Evolutionary conservation across 1,139 yeast genomes (phyloP).

Genomic region (Entelexis sorbosivorans): DNA sequence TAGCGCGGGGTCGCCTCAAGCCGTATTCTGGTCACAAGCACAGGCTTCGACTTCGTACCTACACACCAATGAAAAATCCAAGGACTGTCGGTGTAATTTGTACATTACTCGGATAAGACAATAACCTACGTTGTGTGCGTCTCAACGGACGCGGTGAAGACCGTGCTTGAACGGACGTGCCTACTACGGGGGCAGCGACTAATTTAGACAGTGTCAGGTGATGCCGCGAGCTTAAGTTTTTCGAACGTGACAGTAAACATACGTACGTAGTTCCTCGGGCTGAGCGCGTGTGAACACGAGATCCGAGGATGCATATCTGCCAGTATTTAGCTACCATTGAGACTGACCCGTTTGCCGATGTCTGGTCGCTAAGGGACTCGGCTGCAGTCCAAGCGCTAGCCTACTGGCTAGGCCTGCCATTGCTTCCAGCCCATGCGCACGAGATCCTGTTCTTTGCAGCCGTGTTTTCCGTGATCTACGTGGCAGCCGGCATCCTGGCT

Average conservation of each 20-base stretch:
- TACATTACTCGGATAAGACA: too few relatives aligned
- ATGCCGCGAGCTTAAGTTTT: background rate
- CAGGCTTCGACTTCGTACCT: too few relatives aligned
- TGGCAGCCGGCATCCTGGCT: constrained; percentile 32
- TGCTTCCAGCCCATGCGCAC: constrained; percentile 39
- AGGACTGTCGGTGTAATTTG: too few relatives aligned
- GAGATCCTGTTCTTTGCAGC: constrained; percentile 40
- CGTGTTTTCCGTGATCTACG: constrained; percentile 39
- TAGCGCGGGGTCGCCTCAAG: background rate
- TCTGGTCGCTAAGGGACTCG: constrained; percentile 4
- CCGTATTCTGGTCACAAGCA: too few relatives aligned
- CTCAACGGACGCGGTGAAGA: too few relatives aligned
- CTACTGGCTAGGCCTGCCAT: constrained; percentile 20
- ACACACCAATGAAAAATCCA: too few relatives aligned
- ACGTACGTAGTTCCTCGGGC: too few relatives aligned
- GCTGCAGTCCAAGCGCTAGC: background rate
- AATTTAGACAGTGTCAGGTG: background rate
- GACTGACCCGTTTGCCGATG: constrained; percentile 13
- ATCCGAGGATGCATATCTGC: background rate
- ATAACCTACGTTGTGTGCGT: too few relatives aligned
- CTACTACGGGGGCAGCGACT: too few relatives aligned
- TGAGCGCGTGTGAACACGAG: too few relatives aligned
- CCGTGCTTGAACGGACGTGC: too few relatives aligned
- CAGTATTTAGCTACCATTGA: constrained; percentile 7
- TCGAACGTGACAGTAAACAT: too few relatives aligned